A percentile compares a stretch with the other conserved stretches of the same genome.
Evolutionary conservation across 371 early-diverging fungal genomes (phyloP).

Genomic region (Mortierella sp.): DNA sequence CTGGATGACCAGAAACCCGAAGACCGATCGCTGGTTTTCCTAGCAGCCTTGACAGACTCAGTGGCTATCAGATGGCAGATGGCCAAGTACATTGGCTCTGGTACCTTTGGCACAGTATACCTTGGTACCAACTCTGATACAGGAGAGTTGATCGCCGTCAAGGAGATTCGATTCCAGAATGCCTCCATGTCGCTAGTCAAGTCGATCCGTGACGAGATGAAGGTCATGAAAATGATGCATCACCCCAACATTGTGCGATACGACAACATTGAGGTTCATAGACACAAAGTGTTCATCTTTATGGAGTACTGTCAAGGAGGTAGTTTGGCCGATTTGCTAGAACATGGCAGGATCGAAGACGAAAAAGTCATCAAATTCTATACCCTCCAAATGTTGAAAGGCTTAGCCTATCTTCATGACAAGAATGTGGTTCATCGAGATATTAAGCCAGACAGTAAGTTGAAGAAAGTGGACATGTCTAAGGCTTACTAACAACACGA

Average conservation of each 20-base stretch:
- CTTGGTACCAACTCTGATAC: constrained; percentile 87
- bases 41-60: constrained; percentile 82
- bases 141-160: constrained; percentile 93
- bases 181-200: constrained; percentile 78
- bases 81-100: constrained; percentile 89
- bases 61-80: constrained; percentile 90
- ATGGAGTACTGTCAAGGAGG: constrained; percentile 96
- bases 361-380: constrained; percentile 81
- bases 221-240: constrained; percentile 88
- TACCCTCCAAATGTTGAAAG: constrained; percentile 89
- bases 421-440: constrained; percentile 93
- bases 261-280: constrained; percentile 92
- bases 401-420: constrained; percentile 90
- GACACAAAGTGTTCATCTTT: constrained; percentile 92
- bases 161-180: constrained; percentile 92
- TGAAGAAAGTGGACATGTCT: constrained; percentile 9
- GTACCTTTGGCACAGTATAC: constrained; percentile 90
- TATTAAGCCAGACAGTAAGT: constrained; percentile 89
- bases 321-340: constrained; percentile 81
- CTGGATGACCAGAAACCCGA: constrained; percentile 84
- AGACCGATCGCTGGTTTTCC: constrained; percentile 80
- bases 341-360: constrained; percentile 85
- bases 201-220: constrained; percentile 91
- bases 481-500: too few relatives aligned
- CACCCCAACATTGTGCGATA: constrained; percentile 94